Conservation (phyloP, 2,329 filamentous ascomycete species). For the Neophaeococcomyces mojaviensis region DNA sequence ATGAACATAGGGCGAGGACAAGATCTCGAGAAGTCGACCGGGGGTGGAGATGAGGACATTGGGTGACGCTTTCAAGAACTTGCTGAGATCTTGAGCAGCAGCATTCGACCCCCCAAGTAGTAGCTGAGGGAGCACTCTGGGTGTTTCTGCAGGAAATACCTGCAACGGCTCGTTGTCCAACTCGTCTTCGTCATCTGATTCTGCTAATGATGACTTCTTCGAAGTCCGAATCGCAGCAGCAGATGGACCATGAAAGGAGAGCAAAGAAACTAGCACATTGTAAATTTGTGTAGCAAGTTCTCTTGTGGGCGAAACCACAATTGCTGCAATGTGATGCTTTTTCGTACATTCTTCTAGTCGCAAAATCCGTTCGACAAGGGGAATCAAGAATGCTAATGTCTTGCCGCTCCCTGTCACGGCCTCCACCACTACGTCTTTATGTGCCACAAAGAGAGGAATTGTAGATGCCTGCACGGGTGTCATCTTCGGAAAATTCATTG, state of each 20-base stretch:
- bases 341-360: constrained; percentile 74
- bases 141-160: constrained; percentile 29
- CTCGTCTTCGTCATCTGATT: constrained; percentile 30
- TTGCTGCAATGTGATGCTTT: constrained; percentile 80
- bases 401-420: constrained; percentile 89
- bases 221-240: constrained; percentile 42
- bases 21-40: constrained; percentile 77
- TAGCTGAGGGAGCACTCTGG: constrained; percentile 71
- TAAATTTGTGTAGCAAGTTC: constrained; percentile 90
- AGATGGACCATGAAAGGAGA: constrained; percentile 77
- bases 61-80: constrained; percentile 74
- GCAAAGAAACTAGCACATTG: constrained; percentile 65
- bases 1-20: constrained; percentile 79
- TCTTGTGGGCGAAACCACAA: constrained; percentile 85
- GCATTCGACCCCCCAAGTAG: constrained; percentile 77
- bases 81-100: constrained; percentile 75
- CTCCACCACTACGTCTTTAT: constrained; percentile 90
- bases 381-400: constrained; percentile 77
- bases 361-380: constrained; percentile 73
- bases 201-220: constrained; percentile 27
- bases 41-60: constrained; percentile 89
- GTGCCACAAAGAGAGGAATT: constrained; percentile 77
- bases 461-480: constrained; percentile 93
- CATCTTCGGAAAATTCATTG: constrained; percentile 80
- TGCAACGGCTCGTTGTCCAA: constrained; percentile 10